Evolutionary conservation across 208 protist genomes (phyloP), one percentile per base, ranked within the genome.

Genomic region (Phytomonas serpens): DNA sequence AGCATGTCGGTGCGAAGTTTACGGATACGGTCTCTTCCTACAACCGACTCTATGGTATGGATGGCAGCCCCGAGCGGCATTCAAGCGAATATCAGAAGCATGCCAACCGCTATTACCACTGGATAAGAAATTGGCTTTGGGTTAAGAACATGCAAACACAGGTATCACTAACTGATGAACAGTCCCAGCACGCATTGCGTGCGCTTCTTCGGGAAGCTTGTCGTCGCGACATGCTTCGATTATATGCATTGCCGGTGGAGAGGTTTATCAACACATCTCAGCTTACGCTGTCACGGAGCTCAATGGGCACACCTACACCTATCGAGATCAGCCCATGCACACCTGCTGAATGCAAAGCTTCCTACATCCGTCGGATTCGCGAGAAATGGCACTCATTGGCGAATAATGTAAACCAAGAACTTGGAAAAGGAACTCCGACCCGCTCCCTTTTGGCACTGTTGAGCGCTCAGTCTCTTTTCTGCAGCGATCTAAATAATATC

Each of bases 381-480:
- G 52, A 68, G 67, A 75, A 77, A 31, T 85, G 81, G 81, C 64
- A 66, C 11, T 64, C 74, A n/a, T 73, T 85, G 64, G 81, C 75
- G 67, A 57, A 64, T 61, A 70, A 73, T 30, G 63, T 85, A 37
- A 69, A 73, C 64, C 67, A 76, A 65, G 73, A 82, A 73, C 36
- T 85, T 32, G 61, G 38, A 61, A 74, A 78, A 64, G 67, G 32
- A 66, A 77, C 70, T 61, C 36, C 29, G 74, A 78, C 33, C 71
- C 77, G 52, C 74, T 73, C 42, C 64, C 71, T n/a, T 52, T 79
- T 29, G 61, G 57, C 47, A 71, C 73, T 68, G 64, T 32, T 83
- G 63, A 77, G 76, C 51, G 68, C 72, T 31, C 73, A 79, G 40
- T 78, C 38, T 47, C 75, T 86, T 32, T 86, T 86, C 75, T 80